phyloP scores from a whole-genome alignment of 192 early-diverging fungal genomes.

The Coemansia sp. region DNA sequence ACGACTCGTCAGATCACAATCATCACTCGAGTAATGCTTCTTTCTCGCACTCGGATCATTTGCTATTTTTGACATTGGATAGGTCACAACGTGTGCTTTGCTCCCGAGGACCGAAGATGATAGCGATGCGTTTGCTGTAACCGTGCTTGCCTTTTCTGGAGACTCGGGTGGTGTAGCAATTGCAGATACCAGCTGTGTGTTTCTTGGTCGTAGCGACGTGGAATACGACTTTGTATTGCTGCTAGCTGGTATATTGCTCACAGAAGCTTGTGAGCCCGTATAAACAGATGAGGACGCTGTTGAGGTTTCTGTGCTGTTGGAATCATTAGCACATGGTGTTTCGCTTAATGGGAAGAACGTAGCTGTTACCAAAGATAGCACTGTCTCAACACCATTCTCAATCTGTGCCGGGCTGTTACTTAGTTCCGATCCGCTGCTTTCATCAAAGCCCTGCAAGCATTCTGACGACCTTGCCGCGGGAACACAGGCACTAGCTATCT shows the following conservation, averaged over 20 bases:
- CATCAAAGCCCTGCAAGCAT: not conserved
- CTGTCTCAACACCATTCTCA: not conserved
- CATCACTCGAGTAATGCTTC: slow-evolving; percentile 9
- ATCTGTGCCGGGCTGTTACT: slow-evolving; percentile 9
- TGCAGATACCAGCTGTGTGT: not conserved
- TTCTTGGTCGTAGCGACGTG: not conserved
- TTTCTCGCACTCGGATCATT: not conserved
- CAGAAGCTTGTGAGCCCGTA: not conserved
- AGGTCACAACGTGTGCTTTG: not conserved
- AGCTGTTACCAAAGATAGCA: not conserved
- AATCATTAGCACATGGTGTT: not conserved
- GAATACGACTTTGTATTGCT: not conserved
- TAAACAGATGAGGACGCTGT: not conserved
- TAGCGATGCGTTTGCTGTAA: slow-evolving; percentile 14
- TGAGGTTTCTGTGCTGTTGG: not conserved
- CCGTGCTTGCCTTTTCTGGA: slow-evolving; percentile 18
- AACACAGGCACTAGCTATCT: not conserved
- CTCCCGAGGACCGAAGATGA: slow-evolving; percentile 9
- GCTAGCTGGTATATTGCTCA: not conserved
- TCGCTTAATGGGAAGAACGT: not conserved
- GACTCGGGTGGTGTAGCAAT: slow-evolving; percentile 33
- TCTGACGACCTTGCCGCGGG: not conserved
- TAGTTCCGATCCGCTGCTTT: slow-evolving; percentile 11
- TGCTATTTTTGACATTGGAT: not conserved
- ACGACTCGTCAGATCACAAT: not conserved